A percentile compares a stretch with the other conserved stretches of the same genome.
Conservation (phyloP, 2,329 filamentous ascomycete species). For the Rutstroemia sp. region DNA sequence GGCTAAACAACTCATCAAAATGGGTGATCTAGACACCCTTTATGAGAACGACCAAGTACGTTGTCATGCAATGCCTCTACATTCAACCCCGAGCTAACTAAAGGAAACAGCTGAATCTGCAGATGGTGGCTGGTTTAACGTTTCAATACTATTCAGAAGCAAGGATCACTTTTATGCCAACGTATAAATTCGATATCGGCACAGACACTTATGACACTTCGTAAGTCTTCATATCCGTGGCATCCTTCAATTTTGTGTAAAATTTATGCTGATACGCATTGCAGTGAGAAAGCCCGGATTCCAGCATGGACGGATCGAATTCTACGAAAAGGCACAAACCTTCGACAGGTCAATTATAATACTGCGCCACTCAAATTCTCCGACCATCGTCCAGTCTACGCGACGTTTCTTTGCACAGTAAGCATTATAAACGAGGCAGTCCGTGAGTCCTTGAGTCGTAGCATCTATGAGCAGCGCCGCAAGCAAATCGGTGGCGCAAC, state of each 20-base stretch:
- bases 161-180: slow-evolving; percentile 80
- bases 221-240: slow-evolving; percentile 38
- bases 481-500: slow-evolving; percentile 58
- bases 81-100: no score
- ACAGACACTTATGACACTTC: slow-evolving; percentile 88
- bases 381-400: slow-evolving; percentile 93
- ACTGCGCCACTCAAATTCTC: slow-evolving; percentile 80
- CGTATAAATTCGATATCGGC: slow-evolving; percentile 91
- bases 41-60: slow-evolving; percentile 85
- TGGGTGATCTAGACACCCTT: slow-evolving; percentile 65
- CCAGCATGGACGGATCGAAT: slow-evolving; percentile 97
- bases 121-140: slow-evolving; percentile 87
- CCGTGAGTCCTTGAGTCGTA: slow-evolving; percentile 64
- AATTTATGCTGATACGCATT: slow-evolving; percentile 27
- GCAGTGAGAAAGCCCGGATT: slow-evolving; percentile 81
- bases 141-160: slow-evolving; percentile 92
- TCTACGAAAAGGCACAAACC: slow-evolving; percentile 73
- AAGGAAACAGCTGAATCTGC: slow-evolving; percentile 64
- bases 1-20: slow-evolving; percentile 59
- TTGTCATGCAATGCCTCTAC: neutral
- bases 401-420: slow-evolving; percentile 77
- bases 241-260: neutral
- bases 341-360: slow-evolving; percentile 77
- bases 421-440: slow-evolving; percentile 69
- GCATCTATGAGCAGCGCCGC: slow-evolving; percentile 65